Evolutionary conservation across 176 grass and related monocot genomes (phyloP).

Genomic region (Phyllostachys edulis): DNA sequence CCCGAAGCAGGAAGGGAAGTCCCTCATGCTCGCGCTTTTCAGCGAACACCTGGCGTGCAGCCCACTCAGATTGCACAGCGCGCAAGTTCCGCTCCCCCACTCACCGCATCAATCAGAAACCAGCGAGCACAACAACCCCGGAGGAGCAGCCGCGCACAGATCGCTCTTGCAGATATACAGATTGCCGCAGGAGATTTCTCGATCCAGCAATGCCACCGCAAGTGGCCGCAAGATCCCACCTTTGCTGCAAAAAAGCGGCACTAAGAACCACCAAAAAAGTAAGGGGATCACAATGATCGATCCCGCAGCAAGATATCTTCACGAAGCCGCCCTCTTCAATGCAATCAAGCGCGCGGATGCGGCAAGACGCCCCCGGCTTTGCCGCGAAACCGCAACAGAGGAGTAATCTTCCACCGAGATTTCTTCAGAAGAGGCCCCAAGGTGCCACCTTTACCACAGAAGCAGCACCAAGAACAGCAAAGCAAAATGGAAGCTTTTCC

Average conservation of each 20-base stretch:
- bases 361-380: background rate
- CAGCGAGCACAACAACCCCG: background rate
- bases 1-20: constrained; percentile 89
- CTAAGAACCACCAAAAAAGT: constrained; percentile 30
- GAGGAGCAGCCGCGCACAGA: background rate
- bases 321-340: constrained; percentile 4
- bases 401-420: constrained; percentile 19
- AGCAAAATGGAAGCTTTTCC: background rate
- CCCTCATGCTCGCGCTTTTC: constrained; percentile 57
- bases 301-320: constrained; percentile 30
- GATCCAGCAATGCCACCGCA: constrained; percentile 40
- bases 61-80: constrained; percentile 10
- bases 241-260: constrained; percentile 34
- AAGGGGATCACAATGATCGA: constrained; percentile 1
- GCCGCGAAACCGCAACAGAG: constrained; percentile 16
- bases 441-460: background rate
- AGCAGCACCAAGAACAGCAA: background rate
- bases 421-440: constrained; percentile 8
- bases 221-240: constrained; percentile 38
- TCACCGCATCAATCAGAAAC: constrained; percentile 3
- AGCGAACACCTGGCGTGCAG: constrained; percentile 33
- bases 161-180: background rate
- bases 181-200: background rate
- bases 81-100: background rate
- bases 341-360: constrained; percentile 19